These are phyloP conservation scores for Exophiala viscosa DNA, from an alignment of 2,329 filamentous ascomycete genomes.

Conservation along the genomic window DNA sequence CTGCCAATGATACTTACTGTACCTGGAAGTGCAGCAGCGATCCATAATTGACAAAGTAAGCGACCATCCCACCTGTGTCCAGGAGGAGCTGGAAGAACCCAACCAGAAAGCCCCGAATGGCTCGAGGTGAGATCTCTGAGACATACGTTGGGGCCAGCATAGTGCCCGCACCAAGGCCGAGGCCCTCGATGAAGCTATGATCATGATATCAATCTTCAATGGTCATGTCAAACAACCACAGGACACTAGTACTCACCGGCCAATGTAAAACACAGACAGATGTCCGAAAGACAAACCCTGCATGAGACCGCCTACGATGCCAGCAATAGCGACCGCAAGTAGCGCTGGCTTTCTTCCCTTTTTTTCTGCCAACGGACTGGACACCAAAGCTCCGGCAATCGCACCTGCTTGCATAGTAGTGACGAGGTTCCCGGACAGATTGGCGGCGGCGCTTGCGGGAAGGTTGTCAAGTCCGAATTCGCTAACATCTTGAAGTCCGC, in stretches of 20 bases:
- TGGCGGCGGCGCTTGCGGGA: conserved; percentile 43
- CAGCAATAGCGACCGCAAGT: conserved; percentile 47
- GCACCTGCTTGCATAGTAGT: conserved; percentile 68
- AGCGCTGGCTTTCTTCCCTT: conserved; percentile 56
- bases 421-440: conserved; percentile 64
- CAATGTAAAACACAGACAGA: conserved; percentile 53
- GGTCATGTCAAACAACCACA: neutral
- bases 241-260: conserved; percentile 36
- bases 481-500: conserved; percentile 32
- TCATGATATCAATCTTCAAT: neutral
- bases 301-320: conserved; percentile 44
- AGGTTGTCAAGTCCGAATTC: conserved; percentile 51
- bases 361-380: conserved; percentile 37
- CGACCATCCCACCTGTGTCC: conserved; percentile 34
- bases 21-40: conserved; percentile 44
- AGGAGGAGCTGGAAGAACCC: conserved; percentile 35
- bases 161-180: conserved; percentile 57
- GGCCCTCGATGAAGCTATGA: conserved; percentile 49
- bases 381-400: conserved; percentile 60
- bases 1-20: conserved; percentile 40
- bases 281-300: conserved; percentile 40
- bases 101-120: conserved; percentile 43
- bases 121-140: conserved; percentile 57
- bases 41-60: conserved; percentile 51
- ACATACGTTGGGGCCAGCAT: conserved; percentile 60